Evolutionary conservation across 2,329 filamentous ascomycete species (phyloP).

Genomic region (Neofusicoccum sp.): DNA sequence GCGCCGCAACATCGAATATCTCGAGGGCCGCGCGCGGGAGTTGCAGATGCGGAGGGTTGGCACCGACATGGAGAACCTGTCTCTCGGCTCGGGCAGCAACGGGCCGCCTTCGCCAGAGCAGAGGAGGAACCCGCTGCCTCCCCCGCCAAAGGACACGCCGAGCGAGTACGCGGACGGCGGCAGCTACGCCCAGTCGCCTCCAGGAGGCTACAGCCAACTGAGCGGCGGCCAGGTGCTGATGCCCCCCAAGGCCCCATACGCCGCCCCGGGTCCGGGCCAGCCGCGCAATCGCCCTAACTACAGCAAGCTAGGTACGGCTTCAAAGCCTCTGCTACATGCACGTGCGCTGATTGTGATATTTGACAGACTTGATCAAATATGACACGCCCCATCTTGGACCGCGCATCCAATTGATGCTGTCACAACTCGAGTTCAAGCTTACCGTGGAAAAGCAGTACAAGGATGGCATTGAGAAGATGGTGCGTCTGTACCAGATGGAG

Average conservation of each 20-base stretch:
- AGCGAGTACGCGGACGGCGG: conserved; percentile 55
- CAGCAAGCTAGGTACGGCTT: conserved; percentile 81
- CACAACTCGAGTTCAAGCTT: conserved; percentile 97
- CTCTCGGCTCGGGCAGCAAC: conserved; percentile 51
- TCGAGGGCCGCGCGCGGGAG: conserved; percentile 88
- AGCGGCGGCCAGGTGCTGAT: conserved; percentile 70
- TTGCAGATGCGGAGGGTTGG: conserved; percentile 77
- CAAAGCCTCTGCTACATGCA: background rate
- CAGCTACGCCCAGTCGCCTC: conserved; percentile 60
- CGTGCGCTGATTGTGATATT: conserved; percentile 23
- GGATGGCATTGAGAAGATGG: conserved; percentile 99
- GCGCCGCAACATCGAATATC: conserved; percentile 88
- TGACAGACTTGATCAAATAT: conserved; percentile 91
- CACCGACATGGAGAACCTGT: conserved; percentile 66
- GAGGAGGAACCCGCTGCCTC: conserved; percentile 43
- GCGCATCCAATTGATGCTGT: conserved; percentile 98
- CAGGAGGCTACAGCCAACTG: conserved; percentile 57
- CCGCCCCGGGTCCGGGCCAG: conserved; percentile 66
- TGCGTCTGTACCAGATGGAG: conserved; percentile 94
- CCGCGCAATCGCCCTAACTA: conserved; percentile 77
- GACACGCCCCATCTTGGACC: conserved; percentile 93
- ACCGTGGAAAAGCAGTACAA: conserved; percentile 99
- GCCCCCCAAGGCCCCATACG: conserved; percentile 77
- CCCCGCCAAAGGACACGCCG: conserved; percentile 71
- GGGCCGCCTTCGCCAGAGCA: conserved; percentile 36